Conservation (phyloP, 768 basidiomycete species). For the Strobilomyces dryophilus region DNA sequence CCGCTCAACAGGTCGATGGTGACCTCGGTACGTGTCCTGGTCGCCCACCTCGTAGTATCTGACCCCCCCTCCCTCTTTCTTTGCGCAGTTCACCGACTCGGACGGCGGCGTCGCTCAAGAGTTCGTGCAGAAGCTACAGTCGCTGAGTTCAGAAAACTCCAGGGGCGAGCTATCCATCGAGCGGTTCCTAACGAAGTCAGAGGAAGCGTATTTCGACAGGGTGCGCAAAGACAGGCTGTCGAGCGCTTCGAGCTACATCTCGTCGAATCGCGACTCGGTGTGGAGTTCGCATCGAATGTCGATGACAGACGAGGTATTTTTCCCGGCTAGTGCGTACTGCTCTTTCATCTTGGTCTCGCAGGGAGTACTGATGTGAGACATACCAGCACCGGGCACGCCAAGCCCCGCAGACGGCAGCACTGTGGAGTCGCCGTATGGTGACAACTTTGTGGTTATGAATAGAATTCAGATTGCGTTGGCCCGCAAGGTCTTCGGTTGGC, state of each 20-base stretch:
- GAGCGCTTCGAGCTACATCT: slow-evolving; percentile 74
- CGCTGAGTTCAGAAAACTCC: slow-evolving; percentile 79
- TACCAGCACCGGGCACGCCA: slow-evolving; percentile 39
- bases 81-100: slow-evolving; percentile 94
- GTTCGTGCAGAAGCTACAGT: slow-evolving; percentile 82
- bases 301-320: slow-evolving; percentile 56
- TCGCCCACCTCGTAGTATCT: not conserved
- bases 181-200: slow-evolving; percentile 84
- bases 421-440: slow-evolving; percentile 45
- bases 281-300: slow-evolving; percentile 60
- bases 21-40: slow-evolving; percentile 54
- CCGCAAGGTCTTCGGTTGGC: slow-evolving; percentile 80
- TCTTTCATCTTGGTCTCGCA: not conserved
- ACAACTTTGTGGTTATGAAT: slow-evolving; percentile 79
- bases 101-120: slow-evolving; percentile 89
- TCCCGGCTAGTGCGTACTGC: slow-evolving; percentile 66
- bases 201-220: slow-evolving; percentile 89
- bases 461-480: slow-evolving; percentile 81
- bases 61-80: not conserved
- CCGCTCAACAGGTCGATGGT: slow-evolving; percentile 94
- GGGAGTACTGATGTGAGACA: not conserved
- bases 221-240: slow-evolving; percentile 86
- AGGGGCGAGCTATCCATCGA: slow-evolving; percentile 91
- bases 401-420: slow-evolving; percentile 41
- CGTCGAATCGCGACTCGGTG: slow-evolving; percentile 77